Evolutionary conservation across 164 flowering plant species (phyloP), one percentile per base, ranked within the genome.

Genomic region (Stephania cephalantha): DNA sequence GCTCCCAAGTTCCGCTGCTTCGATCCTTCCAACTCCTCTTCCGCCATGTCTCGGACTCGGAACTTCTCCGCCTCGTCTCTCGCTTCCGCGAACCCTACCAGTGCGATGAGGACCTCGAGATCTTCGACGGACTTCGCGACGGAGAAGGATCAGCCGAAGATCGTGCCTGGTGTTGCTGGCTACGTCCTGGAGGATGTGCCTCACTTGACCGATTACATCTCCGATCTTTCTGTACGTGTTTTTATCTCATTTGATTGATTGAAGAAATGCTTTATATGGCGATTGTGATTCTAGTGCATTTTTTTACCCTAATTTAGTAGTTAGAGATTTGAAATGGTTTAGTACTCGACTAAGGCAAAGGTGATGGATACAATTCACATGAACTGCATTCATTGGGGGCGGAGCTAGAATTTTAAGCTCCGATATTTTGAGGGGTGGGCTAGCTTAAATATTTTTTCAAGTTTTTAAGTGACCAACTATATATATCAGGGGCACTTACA

Each of bases 101-200:
- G 70, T 9, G 71, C 31, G 46, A 35, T 35, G 42, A 35, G 42
- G 42, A 53, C 7, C 29, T 52, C 18, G 58, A 58, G 20, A 17
- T 20, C 68, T 67, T 6, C 18, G 20, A 71, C 75, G 76, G 85
- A 68, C 35, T 6, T 46, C 7, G 35, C 67, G 6, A 20, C 74
- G 0, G 58, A 9, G 6, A 73, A 48, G n/a, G 69, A 76, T 0
- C 74, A 72, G 18, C 78, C 67, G 29, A 89, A 89, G 79, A 76
- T 87, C 31, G 75, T 80, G 1, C 53, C 63, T 9, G 90, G 87
- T 0, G 86, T 83, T 0, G 75, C 42, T 22, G 90, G 90, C 11
- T 89, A 85, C 67, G 82, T 86, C 7, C 89, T 87, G 46, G 91
- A 89, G 74, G 91, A 88, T 66, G 90, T 89, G 20, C 95, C 95